Evolutionary conservation across 768 basidiomycete species (phyloP).

Genomic region (Auricularia sp.): DNA sequence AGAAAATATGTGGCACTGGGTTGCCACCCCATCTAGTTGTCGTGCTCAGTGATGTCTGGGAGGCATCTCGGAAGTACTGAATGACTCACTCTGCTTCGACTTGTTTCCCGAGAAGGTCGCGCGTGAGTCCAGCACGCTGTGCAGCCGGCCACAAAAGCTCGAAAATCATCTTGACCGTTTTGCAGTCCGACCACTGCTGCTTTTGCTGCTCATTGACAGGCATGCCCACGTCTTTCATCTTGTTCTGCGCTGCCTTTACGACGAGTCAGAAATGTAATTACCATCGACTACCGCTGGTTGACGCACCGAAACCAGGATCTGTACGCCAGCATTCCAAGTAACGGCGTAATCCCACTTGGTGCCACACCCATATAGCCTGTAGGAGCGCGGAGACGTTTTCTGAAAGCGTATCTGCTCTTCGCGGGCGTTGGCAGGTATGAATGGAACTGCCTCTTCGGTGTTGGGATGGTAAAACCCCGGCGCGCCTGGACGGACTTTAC

Average conservation of each 20-base stretch:
- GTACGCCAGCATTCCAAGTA: neutral
- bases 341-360: neutral
- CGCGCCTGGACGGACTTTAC: neutral
- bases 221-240: neutral
- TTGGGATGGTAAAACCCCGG: neutral
- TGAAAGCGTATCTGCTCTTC: neutral
- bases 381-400: neutral
- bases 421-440: neutral
- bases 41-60: neutral
- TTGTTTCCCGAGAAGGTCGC: neutral
- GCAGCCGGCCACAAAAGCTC: neutral
- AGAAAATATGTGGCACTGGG: neutral
- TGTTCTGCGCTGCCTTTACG: neutral
- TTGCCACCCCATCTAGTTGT: neutral
- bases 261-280: neutral
- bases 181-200: neutral
- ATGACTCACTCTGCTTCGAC: neutral
- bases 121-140: neutral
- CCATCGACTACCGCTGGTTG: neutral
- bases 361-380: neutral
- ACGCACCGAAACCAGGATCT: neutral
- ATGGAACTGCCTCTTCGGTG: neutral
- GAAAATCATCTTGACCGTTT: neutral
- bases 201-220: neutral
- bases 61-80: neutral